Conservation (phyloP, 306 rosid species). For the Vicia villosa region DNA sequence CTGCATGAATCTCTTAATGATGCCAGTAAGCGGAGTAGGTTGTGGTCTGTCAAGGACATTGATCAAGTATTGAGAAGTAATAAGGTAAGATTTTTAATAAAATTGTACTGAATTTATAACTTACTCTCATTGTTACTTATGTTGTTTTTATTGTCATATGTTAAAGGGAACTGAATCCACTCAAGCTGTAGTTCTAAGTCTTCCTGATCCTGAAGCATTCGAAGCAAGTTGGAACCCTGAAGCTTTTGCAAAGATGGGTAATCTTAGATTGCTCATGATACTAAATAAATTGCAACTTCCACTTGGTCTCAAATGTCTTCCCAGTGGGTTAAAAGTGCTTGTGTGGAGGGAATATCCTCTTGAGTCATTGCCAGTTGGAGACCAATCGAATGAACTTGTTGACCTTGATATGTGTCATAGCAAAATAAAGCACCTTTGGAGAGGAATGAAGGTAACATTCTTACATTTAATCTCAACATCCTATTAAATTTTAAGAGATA, state of each 20-base stretch:
- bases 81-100: slow-evolving; percentile 7
- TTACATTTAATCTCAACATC: background rate
- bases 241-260: slow-evolving; percentile 36
- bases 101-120: background rate
- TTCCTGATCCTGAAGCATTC: background rate
- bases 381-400: slow-evolving; percentile 32
- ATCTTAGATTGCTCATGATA: slow-evolving; percentile 34
- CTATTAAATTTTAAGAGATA: background rate
- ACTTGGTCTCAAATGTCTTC: slow-evolving; percentile 26
- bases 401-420: slow-evolving; percentile 27
- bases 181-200: slow-evolving; percentile 13
- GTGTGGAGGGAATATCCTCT: slow-evolving; percentile 36
- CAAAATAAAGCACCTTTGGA: slow-evolving; percentile 20
- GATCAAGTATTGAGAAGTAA: slow-evolving; percentile 30
- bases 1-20: slow-evolving; percentile 32
- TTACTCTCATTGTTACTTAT: background rate
- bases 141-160: background rate
- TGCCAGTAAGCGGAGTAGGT: slow-evolving; percentile 37
- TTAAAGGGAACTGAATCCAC: slow-evolving; percentile 15
- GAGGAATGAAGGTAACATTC: slow-evolving; percentile 28
- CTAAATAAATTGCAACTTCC: slow-evolving; percentile 32
- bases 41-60: slow-evolving; percentile 40
- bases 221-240: slow-evolving; percentile 23
- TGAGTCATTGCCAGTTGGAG: slow-evolving; percentile 9
- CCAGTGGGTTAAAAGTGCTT: slow-evolving; percentile 31